Conservation (phyloP, 306 rosid genomes). For the Begonia masoniana region DNA sequence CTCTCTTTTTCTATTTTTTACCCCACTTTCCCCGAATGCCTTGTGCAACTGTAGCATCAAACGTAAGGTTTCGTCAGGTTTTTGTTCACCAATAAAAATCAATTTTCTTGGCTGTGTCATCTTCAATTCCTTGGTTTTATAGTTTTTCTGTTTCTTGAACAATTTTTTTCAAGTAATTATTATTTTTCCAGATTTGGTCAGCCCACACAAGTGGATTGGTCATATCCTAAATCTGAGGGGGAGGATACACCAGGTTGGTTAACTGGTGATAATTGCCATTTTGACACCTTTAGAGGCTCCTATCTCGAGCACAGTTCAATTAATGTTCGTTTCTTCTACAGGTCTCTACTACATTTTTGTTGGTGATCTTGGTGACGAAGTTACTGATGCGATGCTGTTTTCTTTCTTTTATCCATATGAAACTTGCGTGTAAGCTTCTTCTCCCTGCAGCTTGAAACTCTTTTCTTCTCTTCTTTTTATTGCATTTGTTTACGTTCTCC, state of each 20-base stretch:
- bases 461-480: too few relatives aligned
- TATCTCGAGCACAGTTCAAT: too few relatives aligned
- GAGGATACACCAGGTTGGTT: constrained; percentile 88
- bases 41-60: too few relatives aligned
- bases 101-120: too few relatives aligned
- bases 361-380: constrained; percentile 96
- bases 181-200: constrained; percentile 72
- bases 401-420: constrained; percentile 83
- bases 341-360: constrained; percentile 94
- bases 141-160: background rate
- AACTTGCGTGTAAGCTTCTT: constrained; percentile 90
- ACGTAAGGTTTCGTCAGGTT: too few relatives aligned
- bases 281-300: background rate
- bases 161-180: constrained; percentile 7
- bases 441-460: too few relatives aligned
- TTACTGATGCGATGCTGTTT: constrained; percentile 88
- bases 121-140: too few relatives aligned
- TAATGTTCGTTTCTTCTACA: constrained; percentile 16
- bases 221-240: constrained; percentile 92
- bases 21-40: too few relatives aligned
- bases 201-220: constrained; percentile 96
- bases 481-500: too few relatives aligned
- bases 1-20: too few relatives aligned
- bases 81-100: too few relatives aligned
- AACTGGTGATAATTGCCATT: background rate